These are phyloP conservation scores for Ophiostoma fasciatum DNA, from an alignment of 2,329 filamentous ascomycete species.

Conservation along the genomic window DNA sequence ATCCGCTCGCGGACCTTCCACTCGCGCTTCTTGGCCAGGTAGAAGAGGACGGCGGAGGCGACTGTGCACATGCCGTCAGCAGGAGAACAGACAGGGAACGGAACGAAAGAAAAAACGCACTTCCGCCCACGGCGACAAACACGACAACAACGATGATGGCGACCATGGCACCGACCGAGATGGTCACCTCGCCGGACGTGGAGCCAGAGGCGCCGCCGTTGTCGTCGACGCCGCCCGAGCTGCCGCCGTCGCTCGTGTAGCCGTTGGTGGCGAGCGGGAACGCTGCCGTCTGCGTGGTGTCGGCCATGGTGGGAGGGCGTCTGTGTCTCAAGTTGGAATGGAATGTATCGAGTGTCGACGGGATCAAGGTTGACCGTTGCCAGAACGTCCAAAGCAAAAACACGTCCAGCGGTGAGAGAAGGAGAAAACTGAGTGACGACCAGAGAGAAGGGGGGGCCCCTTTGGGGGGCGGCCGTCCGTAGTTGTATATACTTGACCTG, in stretches of 20 bases:
- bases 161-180: conserved; percentile 56
- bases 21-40: conserved; percentile 69
- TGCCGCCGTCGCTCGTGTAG: conserved; percentile 18
- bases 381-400: no score
- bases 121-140: conserved; percentile 50
- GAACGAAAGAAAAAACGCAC: conserved; percentile 28
- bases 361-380: no score
- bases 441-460: no score
- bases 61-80: conserved; percentile 26
- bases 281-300: conserved; percentile 18
- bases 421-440: no score
- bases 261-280: conserved; percentile 31
- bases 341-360: no score
- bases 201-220: conserved; percentile 52
- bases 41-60: conserved; percentile 53
- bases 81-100: background rate
- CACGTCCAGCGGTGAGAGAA: no score
- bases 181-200: conserved; percentile 40
- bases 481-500: no score
- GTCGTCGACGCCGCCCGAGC: conserved; percentile 28
- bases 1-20: conserved; percentile 66
- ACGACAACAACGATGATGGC: conserved; percentile 63
- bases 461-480: no score
- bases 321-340: no score
- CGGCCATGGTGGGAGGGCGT: conserved; percentile 27